Base-by-base conservation (phyloP, 1,139 yeast species). In the Sugiyamaella castrensis region DNA sequence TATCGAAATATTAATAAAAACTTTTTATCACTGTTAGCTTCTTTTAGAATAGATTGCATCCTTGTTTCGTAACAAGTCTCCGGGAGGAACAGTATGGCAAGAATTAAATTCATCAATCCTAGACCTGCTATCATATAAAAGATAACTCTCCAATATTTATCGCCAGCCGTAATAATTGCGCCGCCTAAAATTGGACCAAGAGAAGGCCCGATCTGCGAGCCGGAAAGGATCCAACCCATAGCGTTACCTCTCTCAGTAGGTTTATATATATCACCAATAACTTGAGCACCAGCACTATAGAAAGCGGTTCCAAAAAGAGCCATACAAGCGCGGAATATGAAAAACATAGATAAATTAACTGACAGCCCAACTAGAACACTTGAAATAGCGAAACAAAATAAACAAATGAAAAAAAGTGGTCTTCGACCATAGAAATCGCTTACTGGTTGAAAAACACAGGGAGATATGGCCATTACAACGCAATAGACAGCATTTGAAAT, bases 141-240 rank as follows among this genome's bases (percentile, higher is more conserved):
- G 31, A 77, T 74, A 5, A 74, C 76, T 58, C 81, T 62, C 82
- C 82, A 79, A 16, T 68, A 60, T 19, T 41, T 35, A 24, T 37
- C 38, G 0, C 76, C 70, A 54, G 66, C 77, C n/a, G 76, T 77
- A 8, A 87, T 77, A 16, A 87, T 77, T 2, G 82, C 80, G 51
- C 95, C 92, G 43, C 95, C 95, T 36, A 87, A 65, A 24, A 87
- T 80, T 0, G 96, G 96, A 8, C 92, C 82, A n/a, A 84, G 56
- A 48, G 87, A 73, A 0, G 95, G 95, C 0, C 94, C 95, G 61
- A 82, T 74, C 45, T 87, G 74, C 0, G 94, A 87, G 0, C 95
- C 95, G 38, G 87, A 70, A 61, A 87, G 85, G 57, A 80, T 87
- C 58, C 81, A 72, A 0, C 95, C 92, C 82, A 87, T 78, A 7